Evolutionary conservation across 2,329 filamentous ascomycete species (phyloP).

Genomic region (Colletotrichum siamense): DNA sequence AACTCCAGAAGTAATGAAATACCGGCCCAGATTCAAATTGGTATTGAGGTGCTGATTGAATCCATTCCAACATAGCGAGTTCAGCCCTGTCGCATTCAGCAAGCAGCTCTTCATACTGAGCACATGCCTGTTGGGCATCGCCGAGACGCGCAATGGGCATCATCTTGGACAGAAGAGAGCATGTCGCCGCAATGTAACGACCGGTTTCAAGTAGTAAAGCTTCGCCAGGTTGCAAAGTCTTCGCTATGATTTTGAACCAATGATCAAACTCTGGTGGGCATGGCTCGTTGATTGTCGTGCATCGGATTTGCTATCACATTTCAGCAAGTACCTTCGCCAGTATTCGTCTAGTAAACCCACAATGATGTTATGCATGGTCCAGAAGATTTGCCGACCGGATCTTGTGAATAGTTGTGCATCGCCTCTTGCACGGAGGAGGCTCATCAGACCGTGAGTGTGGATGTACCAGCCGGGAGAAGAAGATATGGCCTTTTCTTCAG

Average conservation of each 20-base stretch:
- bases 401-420: slow-evolving; percentile 26
- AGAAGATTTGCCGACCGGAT: slow-evolving; percentile 37
- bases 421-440: slow-evolving; percentile 41
- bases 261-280: slow-evolving; percentile 40
- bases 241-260: slow-evolving; percentile 37
- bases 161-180: slow-evolving; percentile 1
- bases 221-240: slow-evolving; percentile 7
- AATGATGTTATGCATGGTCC: slow-evolving; percentile 43
- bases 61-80: slow-evolving; percentile 31
- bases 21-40: slow-evolving; percentile 19
- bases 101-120: slow-evolving; percentile 20
- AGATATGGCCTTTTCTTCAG: background rate
- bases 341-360: slow-evolving; percentile 28
- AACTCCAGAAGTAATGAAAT: slow-evolving; percentile 34
- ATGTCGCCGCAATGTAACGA: slow-evolving; percentile 3
- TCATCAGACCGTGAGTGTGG: slow-evolving; percentile 39
- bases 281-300: slow-evolving; percentile 33
- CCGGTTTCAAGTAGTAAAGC: background rate
- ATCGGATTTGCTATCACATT: slow-evolving; percentile 40
- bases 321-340: background rate
- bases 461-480: slow-evolving; percentile 35
- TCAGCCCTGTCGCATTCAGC: slow-evolving; percentile 30
- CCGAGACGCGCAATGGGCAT: background rate
- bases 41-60: slow-evolving; percentile 29
- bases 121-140: background rate